phyloP scores from a whole-genome alignment of 371 early-diverging fungal species.

The Rhizopus arrhizus region DNA sequence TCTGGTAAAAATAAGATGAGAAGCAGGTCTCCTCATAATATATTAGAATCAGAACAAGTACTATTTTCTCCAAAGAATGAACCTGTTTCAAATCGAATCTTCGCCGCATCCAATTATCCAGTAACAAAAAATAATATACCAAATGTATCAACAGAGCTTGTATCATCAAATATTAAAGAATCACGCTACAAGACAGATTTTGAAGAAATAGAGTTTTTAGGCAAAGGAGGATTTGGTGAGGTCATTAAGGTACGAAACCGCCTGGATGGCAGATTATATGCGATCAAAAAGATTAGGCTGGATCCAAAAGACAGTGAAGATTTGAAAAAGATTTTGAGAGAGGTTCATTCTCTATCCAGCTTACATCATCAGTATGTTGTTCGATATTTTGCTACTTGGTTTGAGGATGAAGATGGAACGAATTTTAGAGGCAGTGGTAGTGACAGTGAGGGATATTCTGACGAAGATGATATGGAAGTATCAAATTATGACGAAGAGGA shows the following conservation, averaged over 20 bases:
- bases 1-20: slow-evolving; percentile 5
- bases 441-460: slow-evolving; percentile 55
- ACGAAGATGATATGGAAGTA: slow-evolving; percentile 40
- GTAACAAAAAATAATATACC: neutral
- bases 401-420: slow-evolving; percentile 62
- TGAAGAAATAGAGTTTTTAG: slow-evolving; percentile 91
- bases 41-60: neutral
- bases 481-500: slow-evolving; percentile 51
- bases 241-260: slow-evolving; percentile 91
- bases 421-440: slow-evolving; percentile 47
- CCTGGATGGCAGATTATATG: slow-evolving; percentile 86
- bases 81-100: neutral
- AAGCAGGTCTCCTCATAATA: neutral
- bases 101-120: neutral
- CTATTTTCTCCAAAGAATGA: neutral
- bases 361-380: slow-evolving; percentile 92
- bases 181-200: slow-evolving; percentile 88
- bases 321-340: slow-evolving; percentile 82
- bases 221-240: slow-evolving; percentile 92
- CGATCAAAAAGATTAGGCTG: slow-evolving; percentile 85
- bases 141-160: neutral
- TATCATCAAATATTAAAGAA: slow-evolving; percentile 5
- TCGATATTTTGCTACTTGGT: slow-evolving; percentile 94
- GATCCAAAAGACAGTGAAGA: slow-evolving; percentile 78
- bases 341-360: slow-evolving; percentile 88